Conservation (phyloP, 2,329 filamentous ascomycete genomes). For the Trichophyton rubrum region DNA sequence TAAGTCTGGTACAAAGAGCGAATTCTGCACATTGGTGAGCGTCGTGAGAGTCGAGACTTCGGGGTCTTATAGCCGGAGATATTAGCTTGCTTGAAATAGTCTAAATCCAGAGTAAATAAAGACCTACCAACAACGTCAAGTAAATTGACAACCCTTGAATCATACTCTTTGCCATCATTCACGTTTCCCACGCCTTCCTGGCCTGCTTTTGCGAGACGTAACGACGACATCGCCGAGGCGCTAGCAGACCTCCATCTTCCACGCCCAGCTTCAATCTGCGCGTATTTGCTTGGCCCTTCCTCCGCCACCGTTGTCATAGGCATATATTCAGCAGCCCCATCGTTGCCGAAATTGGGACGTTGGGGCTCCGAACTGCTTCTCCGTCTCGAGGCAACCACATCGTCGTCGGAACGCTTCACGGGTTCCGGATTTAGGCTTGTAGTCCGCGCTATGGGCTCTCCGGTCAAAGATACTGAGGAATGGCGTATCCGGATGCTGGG, state of each 20-base stretch:
- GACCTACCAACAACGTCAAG: slow-evolving; percentile 54
- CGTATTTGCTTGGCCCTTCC: slow-evolving; percentile 14
- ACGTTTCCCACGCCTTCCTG: slow-evolving; percentile 18
- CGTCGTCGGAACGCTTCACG: neutral
- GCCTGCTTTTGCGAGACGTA: slow-evolving; percentile 18
- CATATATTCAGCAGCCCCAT: slow-evolving; percentile 15
- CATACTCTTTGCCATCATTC: slow-evolving; percentile 39
- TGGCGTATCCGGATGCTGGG: slow-evolving; percentile 14
- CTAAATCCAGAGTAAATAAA: neutral
- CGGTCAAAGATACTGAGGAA: neutral
- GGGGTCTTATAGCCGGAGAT: slow-evolving; percentile 47
- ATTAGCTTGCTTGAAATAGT: neutral
- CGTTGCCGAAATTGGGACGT: slow-evolving; percentile 21
- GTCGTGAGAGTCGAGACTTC: slow-evolving; percentile 73
- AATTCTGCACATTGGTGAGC: slow-evolving; percentile 81
- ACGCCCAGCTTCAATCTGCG: neutral
- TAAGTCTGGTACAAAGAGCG: slow-evolving; percentile 72
- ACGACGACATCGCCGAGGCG: slow-evolving; percentile 5
- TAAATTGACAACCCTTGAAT: slow-evolving; percentile 51
- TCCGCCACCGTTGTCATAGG: slow-evolving; percentile 25
- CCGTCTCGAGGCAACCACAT: slow-evolving; percentile 18
- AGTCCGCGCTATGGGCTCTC: neutral
- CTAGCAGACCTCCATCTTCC: slow-evolving; percentile 1
- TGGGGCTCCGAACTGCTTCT: slow-evolving; percentile 33
- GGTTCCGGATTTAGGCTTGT: neutral